Evolutionary conservation across 1,284 basidiomycete genomes (phyloP), one percentile per base, ranked within the genome.

Genomic region (Pterulicium gracile): DNA sequence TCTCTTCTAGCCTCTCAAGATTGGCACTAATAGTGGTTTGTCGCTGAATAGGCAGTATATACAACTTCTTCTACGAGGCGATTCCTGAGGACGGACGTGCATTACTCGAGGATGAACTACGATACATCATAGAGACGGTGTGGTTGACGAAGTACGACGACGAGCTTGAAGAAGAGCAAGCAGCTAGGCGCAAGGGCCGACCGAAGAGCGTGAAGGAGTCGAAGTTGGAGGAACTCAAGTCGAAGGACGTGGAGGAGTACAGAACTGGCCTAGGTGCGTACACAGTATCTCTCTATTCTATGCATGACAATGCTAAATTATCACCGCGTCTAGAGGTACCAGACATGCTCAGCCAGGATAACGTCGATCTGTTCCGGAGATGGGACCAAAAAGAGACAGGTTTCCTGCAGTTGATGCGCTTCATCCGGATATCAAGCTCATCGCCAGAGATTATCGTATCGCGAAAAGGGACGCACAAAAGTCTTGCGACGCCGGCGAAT

Each of bases 191-290:
- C 46, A 80, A 83, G 49, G 90, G 91, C 1, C 66, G 89, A 47
- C 80, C 90, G 35, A 91, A 89, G 64, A 80, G 77, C 50, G 65
- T 69, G 7, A 84, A 75, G 56, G 82, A 88, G 57, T 53, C 69
- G 32, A 81, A 81, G 54, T 59, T 93, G 35, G 86, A 92, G 60
- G 87, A 88, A 48, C 58, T 77, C 18, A 83, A 79, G 56, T 58
- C 78, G 45, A 68, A 73, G 44, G 90, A 93, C 57, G 55, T 61
- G 13, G 82, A 88, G 45, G 71, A 79, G 50, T 95, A 90, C 61
- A 75, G 84, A 44, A 86, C 87, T 4, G 90, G 90, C 1, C 72
- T 94, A 56, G 88, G 90, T 90, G 57, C 52, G 83, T 69, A 22
- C 43, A 24, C 17, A 10, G 19, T 32, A n/a, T 24, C 14, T 21